A percentile compares a stretch with the other conserved stretches of the same genome.
Conservation (phyloP, 805 yeast genomes). For the Clavispora phyllophila region DNA sequence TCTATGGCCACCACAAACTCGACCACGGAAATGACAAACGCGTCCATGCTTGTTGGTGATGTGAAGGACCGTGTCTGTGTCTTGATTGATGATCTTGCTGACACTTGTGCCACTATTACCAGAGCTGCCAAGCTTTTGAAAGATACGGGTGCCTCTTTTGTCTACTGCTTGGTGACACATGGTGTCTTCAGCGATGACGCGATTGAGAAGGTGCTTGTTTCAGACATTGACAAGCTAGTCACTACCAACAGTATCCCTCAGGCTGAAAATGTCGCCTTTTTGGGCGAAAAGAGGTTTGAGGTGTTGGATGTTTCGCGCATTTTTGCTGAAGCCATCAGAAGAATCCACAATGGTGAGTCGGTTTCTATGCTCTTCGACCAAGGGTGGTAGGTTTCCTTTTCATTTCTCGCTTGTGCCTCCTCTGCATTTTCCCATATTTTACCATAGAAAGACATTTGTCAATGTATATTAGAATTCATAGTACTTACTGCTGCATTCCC, state of each 20-base stretch:
- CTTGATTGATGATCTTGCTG: slow-evolving; percentile 89
- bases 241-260: slow-evolving; percentile 94
- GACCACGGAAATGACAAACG: slow-evolving; percentile 46
- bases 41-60: slow-evolving; percentile 95
- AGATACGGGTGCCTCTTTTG: slow-evolving; percentile 86
- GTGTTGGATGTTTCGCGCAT: slow-evolving; percentile 84
- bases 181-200: slow-evolving; percentile 95
- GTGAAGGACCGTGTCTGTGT: slow-evolving; percentile 83
- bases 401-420: not conserved
- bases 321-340: slow-evolving; percentile 90
- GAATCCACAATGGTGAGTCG: slow-evolving; percentile 96
- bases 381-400: slow-evolving; percentile 46
- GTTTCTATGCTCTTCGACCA: slow-evolving; percentile 91
- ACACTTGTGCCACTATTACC: slow-evolving; percentile 86
- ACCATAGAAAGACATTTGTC: not conserved
- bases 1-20: slow-evolving; percentile 12
- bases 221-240: slow-evolving; percentile 76
- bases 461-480: not conserved
- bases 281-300: slow-evolving; percentile 59
- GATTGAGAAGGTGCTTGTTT: slow-evolving; percentile 56
- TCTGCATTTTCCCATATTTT: not conserved
- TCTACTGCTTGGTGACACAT: slow-evolving; percentile 86
- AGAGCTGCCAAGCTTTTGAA: slow-evolving; percentile 89
- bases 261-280: slow-evolving; percentile 41
- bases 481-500: slow-evolving; percentile 20